Percentiles rank a stretch among this genome's conserved stretches.
Evolutionary conservation across 371 early-diverging fungal species (phyloP).

Genomic region (Rhizopus delemar): DNA sequence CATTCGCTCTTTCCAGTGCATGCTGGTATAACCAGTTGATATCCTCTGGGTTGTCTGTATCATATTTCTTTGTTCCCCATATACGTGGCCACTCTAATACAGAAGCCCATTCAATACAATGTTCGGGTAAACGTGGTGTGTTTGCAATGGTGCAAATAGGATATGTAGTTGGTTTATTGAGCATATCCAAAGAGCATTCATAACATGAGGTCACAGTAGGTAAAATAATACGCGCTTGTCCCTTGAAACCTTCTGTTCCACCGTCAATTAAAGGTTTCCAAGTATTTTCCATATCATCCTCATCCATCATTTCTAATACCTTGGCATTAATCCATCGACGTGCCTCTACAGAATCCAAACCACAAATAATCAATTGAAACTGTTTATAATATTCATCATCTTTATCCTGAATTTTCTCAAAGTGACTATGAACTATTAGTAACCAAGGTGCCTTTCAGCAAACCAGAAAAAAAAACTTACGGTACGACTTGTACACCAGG

Average conservation of each 20-base stretch:
- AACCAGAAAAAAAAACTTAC: conserved; percentile 46
- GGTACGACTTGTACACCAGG: conserved; percentile 81
- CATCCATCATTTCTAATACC: conserved; percentile 74
- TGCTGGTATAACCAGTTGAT: conserved; percentile 83
- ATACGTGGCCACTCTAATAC: conserved; percentile 88
- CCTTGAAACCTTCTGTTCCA: conserved; percentile 96
- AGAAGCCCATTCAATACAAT: conserved; percentile 99
- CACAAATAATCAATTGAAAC: conserved; percentile 89
- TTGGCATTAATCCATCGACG: conserved; percentile 96
- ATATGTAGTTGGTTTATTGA: conserved; percentile 78
- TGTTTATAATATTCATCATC: conserved; percentile 88
- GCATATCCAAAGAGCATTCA: conserved; percentile 83
- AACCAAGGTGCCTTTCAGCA: neutral
- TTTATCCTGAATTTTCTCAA: conserved; percentile 92
- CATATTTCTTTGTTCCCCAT: conserved; percentile 78
- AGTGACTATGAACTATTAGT: conserved; percentile 48
- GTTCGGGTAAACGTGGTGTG: conserved; percentile 94
- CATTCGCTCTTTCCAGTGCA: conserved; percentile 73
- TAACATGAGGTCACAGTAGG: conserved; percentile 81
- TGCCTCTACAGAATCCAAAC: conserved; percentile 94
- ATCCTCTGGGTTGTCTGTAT: conserved; percentile 91
- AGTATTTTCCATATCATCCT: conserved; percentile 60
- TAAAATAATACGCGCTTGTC: conserved; percentile 90
- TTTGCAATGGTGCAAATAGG: conserved; percentile 99
- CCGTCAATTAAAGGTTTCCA: conserved; percentile 93